Base-by-base conservation (phyloP, 2,329 filamentous ascomycete species). In the Alternaria arbusti region DNA sequence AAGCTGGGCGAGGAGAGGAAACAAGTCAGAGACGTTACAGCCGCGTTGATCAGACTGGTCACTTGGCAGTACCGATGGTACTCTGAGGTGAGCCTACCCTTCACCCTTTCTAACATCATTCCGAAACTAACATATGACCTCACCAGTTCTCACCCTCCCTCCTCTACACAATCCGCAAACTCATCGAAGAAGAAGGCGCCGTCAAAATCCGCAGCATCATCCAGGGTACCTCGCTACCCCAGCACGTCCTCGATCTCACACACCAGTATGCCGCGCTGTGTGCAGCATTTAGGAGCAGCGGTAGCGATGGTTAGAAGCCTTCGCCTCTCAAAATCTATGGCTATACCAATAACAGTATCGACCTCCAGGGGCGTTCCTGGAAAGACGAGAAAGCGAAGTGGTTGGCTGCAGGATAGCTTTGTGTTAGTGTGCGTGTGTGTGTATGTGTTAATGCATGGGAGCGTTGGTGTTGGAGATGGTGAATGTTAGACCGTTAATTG, bases 41-140 rank as follows among this genome's bases (percentile, higher is more conserved):
- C 90, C 26, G 90, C 92, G n/a, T 85, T 97, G 62, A 97, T 99
- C 69, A 86, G 94, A 56, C 84, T 99, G 45, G 93, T 98, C 32
- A 96, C 95, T 12, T 99, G 96, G 96, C 96, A 99, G 82, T 99
- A 97, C 82, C 87, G 96, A 71, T 99, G 96, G 96, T 99, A 99
- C 83, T 97, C 94, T 60, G 96, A 99, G 87, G 89, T 90, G 70
- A 22, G 70, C 66, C 22, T 15, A 25, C 23, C 23, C 49, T n/a
- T 36, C 26, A 26, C 17, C 17, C 30, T 6, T 20, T 6, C 20
- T 15, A 25, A 2, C 17, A 13, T 1, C 1, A 23, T 25, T 2
- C 1, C 6, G 15, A 22, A 47, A 50, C 67, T 67, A 59, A 68
- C 51, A 20, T 8, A 15, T 4, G 2, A 26, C 64, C 23, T 25